Evolutionary conservation across 345 rosid genomes (phyloP).

Genomic region (Linum trigynum): DNA sequence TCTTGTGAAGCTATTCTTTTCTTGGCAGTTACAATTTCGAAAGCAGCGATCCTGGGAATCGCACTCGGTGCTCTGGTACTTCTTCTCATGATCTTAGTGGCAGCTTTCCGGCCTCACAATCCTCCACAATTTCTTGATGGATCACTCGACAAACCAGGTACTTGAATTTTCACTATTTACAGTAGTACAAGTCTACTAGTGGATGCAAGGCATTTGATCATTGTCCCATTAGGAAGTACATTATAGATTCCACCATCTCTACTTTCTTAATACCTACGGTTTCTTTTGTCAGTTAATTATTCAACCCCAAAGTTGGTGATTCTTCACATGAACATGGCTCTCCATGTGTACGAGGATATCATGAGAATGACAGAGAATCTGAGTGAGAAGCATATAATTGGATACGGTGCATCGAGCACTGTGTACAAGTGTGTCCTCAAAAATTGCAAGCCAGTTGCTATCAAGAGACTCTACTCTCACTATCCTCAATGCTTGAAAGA

Average conservation of each 20-base stretch:
- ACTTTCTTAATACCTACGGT: slow-evolving; percentile 6
- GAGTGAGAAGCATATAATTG: slow-evolving; percentile 83
- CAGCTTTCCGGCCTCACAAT: slow-evolving; percentile 66
- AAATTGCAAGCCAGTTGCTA: slow-evolving; percentile 90
- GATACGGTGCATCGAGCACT: slow-evolving; percentile 84
- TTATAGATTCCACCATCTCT: background rate
- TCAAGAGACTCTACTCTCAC: slow-evolving; percentile 83
- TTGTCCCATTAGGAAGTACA: background rate
- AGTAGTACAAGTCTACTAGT: background rate
- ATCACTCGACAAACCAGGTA: slow-evolving; percentile 86
- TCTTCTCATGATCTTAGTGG: slow-evolving; percentile 78
- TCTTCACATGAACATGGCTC: slow-evolving; percentile 97
- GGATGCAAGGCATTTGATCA: background rate
- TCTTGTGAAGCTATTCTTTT: slow-evolving; percentile 3
- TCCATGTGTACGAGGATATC: slow-evolving; percentile 91
- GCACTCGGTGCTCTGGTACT: slow-evolving; percentile 80
- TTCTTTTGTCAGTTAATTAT: slow-evolving; percentile 43
- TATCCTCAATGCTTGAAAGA: slow-evolving; percentile 73
- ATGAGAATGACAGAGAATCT: slow-evolving; percentile 97
- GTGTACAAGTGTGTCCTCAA: slow-evolving; percentile 91
- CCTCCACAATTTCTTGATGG: slow-evolving; percentile 57
- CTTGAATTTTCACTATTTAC: background rate
- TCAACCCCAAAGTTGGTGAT: slow-evolving; percentile 75
- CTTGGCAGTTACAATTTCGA: slow-evolving; percentile 59
- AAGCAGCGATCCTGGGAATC: slow-evolving; percentile 86